phyloP scores from a whole-genome alignment of 139 green algal species.

The Klebsormidium nitens region DNA sequence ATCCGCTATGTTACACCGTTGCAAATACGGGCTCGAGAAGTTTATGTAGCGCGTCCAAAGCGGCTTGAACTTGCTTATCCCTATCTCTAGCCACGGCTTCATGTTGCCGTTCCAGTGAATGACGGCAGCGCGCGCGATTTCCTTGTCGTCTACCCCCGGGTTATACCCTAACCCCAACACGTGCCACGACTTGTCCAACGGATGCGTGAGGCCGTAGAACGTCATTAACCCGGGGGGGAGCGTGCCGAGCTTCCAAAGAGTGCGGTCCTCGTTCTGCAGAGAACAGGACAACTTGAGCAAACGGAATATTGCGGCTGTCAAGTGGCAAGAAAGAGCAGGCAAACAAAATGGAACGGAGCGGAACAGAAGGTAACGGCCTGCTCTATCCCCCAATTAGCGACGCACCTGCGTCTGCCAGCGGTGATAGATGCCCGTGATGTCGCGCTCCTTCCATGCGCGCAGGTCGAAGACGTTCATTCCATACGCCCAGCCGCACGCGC shows the following conservation, averaged over 20 bases:
- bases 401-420: slow-evolving; percentile 26
- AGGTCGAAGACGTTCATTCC: slow-evolving; percentile 42
- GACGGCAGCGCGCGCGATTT: slow-evolving; percentile 25
- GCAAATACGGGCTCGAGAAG: slow-evolving; percentile 18
- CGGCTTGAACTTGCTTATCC: slow-evolving; percentile 24
- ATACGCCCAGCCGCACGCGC: slow-evolving; percentile 37
- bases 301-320: not conserved
- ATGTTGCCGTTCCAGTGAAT: slow-evolving; percentile 41
- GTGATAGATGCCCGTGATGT: slow-evolving; percentile 42
- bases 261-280: slow-evolving; percentile 16
- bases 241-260: slow-evolving; percentile 19
- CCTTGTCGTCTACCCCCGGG: not conserved
- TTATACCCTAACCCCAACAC: slow-evolving; percentile 25
- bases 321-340: slow-evolving; percentile 1
- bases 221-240: slow-evolving; percentile 25
- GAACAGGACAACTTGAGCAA: not conserved
- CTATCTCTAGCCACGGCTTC: slow-evolving; percentile 41
- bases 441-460: slow-evolving; percentile 7
- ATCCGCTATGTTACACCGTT: slow-evolving; percentile 41
- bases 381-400: not conserved
- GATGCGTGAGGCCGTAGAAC: slow-evolving; percentile 24
- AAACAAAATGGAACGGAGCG: not conserved
- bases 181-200: slow-evolving; percentile 16
- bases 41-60: slow-evolving; percentile 37
- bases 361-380: not conserved